Evolutionary conservation across 129 eudicot genomes (phyloP), one percentile per base, ranked within the genome.

Genomic region (Smallanthus sonchifolius): DNA sequence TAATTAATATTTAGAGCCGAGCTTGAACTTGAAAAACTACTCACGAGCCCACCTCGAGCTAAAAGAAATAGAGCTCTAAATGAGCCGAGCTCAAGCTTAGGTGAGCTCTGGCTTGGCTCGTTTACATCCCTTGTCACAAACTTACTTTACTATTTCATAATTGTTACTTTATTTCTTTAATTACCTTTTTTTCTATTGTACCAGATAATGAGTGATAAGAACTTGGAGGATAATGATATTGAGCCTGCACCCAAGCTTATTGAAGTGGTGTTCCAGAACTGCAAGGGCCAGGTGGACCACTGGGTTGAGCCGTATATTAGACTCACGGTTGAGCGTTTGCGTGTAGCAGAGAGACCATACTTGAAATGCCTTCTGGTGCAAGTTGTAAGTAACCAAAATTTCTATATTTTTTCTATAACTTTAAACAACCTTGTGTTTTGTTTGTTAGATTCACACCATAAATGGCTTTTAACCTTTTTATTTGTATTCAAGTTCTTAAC

Each of bases 191-290:
- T 7, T 52, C 48, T 37, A 7, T 48, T 24, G 30, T 20, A 11
- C 80, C 82, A 91, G 97, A 83, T 91, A 30, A 84, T 91, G 97
- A 86, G 77, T 35, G 97, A 91, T 77, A 81, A 78, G 65, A 88
- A 86, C 81, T 69, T 91, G 72, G 97, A 88, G 83, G 97, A 91
- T 83, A 88, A 82, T 51, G 97, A 91, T 69, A 85, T 91, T 60
- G 97, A 88, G 77, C 90, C 97, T 36, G 97, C 96, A 81, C 97
- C 97, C 51, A 91, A 91, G 89, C 96, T 91, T 55, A 86, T 91
- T 68, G 90, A 88, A 84, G 92, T 88, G 34, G 72, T 88, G 52
- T 85, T 91, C 74, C 92, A 83, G 65, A 88, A 86, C 83, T 91
- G 96, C 84, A 81, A 81, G 81, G 97, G 96, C 17, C 92, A 88